Evolutionary conservation across 192 early-diverging fungal genomes (phyloP).

Genomic region (Phlyctochytrium bullatum): DNA sequence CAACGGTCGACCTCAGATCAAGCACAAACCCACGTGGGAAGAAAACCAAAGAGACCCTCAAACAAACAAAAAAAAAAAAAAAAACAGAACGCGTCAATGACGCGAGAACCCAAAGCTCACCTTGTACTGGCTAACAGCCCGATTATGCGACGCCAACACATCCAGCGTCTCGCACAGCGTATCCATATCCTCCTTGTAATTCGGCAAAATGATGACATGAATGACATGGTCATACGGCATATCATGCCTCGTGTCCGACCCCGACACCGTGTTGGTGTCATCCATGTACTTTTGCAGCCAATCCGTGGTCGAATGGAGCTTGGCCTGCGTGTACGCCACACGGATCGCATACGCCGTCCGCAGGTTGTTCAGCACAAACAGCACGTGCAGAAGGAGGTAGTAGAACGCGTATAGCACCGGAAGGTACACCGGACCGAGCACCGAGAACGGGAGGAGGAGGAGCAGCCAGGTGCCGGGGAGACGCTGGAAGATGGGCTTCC

Average conservation of each 20-base stretch:
- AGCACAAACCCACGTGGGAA: neutral
- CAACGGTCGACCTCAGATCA: no score
- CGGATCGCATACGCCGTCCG: conserved; percentile 28
- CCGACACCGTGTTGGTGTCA: conserved; percentile 3
- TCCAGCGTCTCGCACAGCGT: conserved; percentile 64
- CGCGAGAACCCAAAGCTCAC: conserved; percentile 27
- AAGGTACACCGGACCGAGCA: conserved; percentile 28
- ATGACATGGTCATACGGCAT: conserved; percentile 34
- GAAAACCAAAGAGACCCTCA: conserved; percentile 1
- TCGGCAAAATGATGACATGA: conserved; percentile 66
- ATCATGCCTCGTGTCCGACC: conserved; percentile 10
- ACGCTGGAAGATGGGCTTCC: conserved; percentile 27
- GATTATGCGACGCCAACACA: conserved; percentile 49
- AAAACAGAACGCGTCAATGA: conserved; percentile 1
- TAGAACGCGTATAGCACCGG: conserved; percentile 28
- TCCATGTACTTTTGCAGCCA: conserved; percentile 30
- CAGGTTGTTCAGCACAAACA: conserved; percentile 20
- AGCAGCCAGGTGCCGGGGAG: conserved; percentile 33
- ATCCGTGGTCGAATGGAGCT: conserved; percentile 24
- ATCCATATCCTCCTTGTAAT: conserved; percentile 63
- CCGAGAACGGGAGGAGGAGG: conserved; percentile 15
- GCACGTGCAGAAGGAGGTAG: conserved; percentile 27
- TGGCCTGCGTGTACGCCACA: conserved; percentile 9
- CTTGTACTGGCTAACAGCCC: conserved; percentile 40
- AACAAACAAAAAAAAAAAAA: conserved; percentile 11